Percentiles rank a stretch among this genome's conserved stretches.
Conservation (phyloP, 441 rosid genomes). For the Biscutella laevigata region DNA sequence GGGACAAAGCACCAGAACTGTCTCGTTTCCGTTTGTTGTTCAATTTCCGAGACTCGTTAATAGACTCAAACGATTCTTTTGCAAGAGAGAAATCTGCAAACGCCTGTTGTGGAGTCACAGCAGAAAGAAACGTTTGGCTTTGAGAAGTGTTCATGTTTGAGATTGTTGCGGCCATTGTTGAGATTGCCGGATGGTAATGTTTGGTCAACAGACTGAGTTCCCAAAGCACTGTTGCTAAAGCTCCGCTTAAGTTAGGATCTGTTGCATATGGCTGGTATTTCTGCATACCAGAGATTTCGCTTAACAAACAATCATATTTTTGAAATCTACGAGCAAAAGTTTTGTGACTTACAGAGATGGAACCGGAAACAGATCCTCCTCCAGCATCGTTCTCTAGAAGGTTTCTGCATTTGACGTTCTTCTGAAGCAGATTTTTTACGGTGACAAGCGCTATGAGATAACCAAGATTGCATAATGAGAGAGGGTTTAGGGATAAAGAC, state of each 20-base stretch:
- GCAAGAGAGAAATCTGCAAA: conserved; percentile 49
- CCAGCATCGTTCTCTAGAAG: conserved; percentile 94
- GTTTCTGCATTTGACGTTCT: conserved; percentile 79
- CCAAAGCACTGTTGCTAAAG: conserved; percentile 91
- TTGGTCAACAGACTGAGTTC: conserved; percentile 70
- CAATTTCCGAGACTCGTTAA: conserved; percentile 27
- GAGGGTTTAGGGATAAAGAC: background rate
- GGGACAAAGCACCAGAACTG: background rate
- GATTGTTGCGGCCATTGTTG: conserved; percentile 50
- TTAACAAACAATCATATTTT: too few species aligned
- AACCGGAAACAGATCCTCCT: conserved; percentile 96
- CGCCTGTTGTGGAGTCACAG: conserved; percentile 60
- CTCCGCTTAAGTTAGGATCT: conserved; percentile 89
- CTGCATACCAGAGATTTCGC: conserved; percentile 29
- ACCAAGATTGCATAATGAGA: background rate
- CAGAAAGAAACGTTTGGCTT: conserved; percentile 46
- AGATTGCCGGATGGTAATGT: conserved; percentile 72
- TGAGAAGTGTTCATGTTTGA: conserved; percentile 51
- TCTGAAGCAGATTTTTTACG: conserved; percentile 66
- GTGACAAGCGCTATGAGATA: conserved; percentile 66
- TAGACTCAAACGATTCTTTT: conserved; percentile 42
- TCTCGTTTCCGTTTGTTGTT: conserved; percentile 48
- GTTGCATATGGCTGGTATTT: conserved; percentile 70
- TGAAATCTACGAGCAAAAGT: too few species aligned
- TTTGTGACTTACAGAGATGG: conserved; percentile 49